phyloP scores from a whole-genome alignment of 176 grass and related monocot species.

The Cenchrus purpureus region DNA sequence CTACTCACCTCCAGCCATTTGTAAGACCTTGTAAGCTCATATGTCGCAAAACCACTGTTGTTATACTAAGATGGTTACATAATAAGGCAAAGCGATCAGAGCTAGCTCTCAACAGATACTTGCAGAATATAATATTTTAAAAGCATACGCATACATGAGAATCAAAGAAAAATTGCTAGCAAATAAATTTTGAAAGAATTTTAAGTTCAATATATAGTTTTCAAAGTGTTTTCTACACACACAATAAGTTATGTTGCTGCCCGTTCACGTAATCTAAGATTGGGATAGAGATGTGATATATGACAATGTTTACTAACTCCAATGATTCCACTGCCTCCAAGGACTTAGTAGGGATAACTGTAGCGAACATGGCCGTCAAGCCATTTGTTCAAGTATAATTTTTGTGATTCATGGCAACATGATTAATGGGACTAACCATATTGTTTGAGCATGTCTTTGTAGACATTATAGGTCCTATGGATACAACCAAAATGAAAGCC shows the following conservation, averaged over 20 bases:
- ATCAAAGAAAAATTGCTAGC: constrained; percentile 26
- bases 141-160: background rate
- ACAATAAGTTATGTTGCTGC: background rate
- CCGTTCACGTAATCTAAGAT: background rate
- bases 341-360: background rate
- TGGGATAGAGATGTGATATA: background rate
- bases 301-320: background rate
- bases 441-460: no score
- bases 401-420: no score
- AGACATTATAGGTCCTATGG: no score
- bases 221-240: no score
- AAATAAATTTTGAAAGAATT: background rate
- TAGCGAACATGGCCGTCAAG: no score
- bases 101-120: background rate
- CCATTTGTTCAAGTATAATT: no score
- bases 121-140: background rate
- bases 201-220: background rate
- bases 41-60: constrained; percentile 83
- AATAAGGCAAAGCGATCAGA: constrained; percentile 23
- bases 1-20: constrained; percentile 81
- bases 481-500: no score
- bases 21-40: constrained; percentile 85
- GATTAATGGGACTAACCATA: no score
- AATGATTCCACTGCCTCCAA: background rate
- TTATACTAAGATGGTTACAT: constrained; percentile 56